Base-by-base conservation (phyloP, 495 filamentous ascomycete genomes). In the Penicillium diatomitis region DNA sequence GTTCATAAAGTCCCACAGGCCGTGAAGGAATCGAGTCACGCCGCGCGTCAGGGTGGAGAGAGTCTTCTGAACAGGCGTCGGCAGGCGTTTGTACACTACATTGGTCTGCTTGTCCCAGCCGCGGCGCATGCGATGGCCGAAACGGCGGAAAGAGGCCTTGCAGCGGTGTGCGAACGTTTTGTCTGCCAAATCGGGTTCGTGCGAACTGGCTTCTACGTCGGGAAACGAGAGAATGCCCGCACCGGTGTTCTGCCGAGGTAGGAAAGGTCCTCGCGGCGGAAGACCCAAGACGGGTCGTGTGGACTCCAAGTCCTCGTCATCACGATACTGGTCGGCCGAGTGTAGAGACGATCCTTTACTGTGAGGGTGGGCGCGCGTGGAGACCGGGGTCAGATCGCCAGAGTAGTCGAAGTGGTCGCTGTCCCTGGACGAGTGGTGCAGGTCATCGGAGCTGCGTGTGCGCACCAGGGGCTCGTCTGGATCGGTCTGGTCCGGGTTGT, bases 1-100 rank as follows among this genome's bases (percentile, higher is more conserved):
- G 66, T 97, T 98, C 92, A 98, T 97, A 66, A 96, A 92, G 34
- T 85, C 85, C 86, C 86, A 90, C 6, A 86, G 52, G 32, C 88
- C 89, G 35, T 64, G 54, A 45, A 78, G 61, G 57, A 91, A 84
- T 8, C 72, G 73, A n/a, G 58, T 35, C 46, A 70, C 32, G 30
- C 67, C 68, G 31, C 54, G 62, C 34, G 66, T 62, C n/a, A 73
- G 49, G 11, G 58, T 66, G 5, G 67, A 62, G 4, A 90, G 61
- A 0, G 56, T 46, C 27, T 67, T 76, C 57, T 87, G 85, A 1
- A 85, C 29, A 4, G 78, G 68, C 4, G 47, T 47, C 4, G 89
- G 88, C 6, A 95, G 73, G 11, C 62, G 52, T 31, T 60, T 56
- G 53, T 76, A 71, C 11, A 67, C 31, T 5, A 61, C 58, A 4